Evolutionary conservation across 768 basidiomycete species (phyloP).

Genomic region (Trametes cingulata): DNA sequence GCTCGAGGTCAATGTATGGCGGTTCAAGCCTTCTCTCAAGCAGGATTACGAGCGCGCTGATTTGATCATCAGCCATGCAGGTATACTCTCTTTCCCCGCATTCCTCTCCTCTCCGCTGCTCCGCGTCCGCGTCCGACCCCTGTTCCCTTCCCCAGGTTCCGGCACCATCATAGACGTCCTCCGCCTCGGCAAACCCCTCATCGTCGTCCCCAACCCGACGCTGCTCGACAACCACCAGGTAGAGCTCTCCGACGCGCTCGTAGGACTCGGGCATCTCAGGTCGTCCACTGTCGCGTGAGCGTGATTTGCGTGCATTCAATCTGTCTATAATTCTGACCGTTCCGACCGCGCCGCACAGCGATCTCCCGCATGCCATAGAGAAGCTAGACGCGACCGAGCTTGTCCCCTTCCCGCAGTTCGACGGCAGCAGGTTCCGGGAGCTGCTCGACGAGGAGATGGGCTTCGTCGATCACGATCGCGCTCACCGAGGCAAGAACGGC

Average conservation of each 20-base stretch:
- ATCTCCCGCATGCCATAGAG: constrained; percentile 55
- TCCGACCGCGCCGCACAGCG: constrained; percentile 35
- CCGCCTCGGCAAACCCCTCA: constrained; percentile 69
- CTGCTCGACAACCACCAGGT: constrained; percentile 92
- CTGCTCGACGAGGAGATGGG: constrained; percentile 83
- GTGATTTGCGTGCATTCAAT: not conserved
- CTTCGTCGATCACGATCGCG: constrained; percentile 43
- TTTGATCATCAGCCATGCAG: constrained; percentile 91
- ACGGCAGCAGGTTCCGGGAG: constrained; percentile 63
- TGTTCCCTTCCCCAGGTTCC: constrained; percentile 58
- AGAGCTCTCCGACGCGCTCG: constrained; percentile 77
- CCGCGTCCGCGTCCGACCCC: not conserved
- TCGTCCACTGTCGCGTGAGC: constrained; percentile 62
- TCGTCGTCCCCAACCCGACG: constrained; percentile 87
- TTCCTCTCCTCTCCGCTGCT: not conserved
- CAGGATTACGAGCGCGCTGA: constrained; percentile 66
- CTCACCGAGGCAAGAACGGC: constrained; percentile 4
- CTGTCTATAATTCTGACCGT: constrained; percentile 1
- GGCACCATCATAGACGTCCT: constrained; percentile 93
- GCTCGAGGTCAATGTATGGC: constrained; percentile 59
- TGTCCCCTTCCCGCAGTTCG: constrained; percentile 65
- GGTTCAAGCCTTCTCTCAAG: constrained; percentile 72
- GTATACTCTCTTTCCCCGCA: constrained; percentile 40
- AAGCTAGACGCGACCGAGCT: constrained; percentile 47
- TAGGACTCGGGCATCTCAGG: constrained; percentile 55